Conservation (phyloP, 345 rosid genomes). For the Melaleuca quinquenervia region DNA sequence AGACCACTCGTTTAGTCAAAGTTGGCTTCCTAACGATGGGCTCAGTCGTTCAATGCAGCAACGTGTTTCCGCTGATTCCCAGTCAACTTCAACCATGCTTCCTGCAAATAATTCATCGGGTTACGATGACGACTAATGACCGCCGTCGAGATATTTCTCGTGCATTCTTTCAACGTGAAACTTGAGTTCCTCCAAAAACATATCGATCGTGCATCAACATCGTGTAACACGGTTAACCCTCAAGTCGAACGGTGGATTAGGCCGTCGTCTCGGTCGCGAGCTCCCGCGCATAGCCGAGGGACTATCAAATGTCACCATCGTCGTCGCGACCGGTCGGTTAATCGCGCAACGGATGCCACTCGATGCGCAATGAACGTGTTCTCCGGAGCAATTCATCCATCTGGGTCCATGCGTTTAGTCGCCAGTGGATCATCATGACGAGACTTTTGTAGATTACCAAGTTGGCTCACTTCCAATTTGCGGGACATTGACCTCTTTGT, state of each 20-base stretch:
- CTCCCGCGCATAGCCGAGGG: not conserved
- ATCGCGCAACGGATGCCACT: not conserved
- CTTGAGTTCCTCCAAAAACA: not conserved
- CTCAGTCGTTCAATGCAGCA: not conserved
- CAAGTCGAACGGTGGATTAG: not conserved
- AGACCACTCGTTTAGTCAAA: not conserved
- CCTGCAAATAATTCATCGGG: not conserved
- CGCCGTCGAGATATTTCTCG: not conserved
- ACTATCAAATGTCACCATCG: not conserved
- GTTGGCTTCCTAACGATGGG: not conserved
- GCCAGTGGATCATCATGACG: not conserved
- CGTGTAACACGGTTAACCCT: not conserved
- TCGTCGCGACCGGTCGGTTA: accelerated
- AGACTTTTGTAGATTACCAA: no score
- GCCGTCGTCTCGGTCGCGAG: not conserved
- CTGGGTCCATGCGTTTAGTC: not conserved
- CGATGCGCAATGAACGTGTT: not conserved
- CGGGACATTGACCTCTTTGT: no score
- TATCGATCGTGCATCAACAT: not conserved
- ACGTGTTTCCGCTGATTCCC: not conserved
- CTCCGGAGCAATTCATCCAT: not conserved
- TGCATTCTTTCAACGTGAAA: not conserved
- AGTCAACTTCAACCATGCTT: not conserved
- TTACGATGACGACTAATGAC: not conserved
- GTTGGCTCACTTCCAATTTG: no score